phyloP scores from a whole-genome alignment of 2,329 filamentous ascomycete genomes.

The Colletotrichum sublineola region DNA sequence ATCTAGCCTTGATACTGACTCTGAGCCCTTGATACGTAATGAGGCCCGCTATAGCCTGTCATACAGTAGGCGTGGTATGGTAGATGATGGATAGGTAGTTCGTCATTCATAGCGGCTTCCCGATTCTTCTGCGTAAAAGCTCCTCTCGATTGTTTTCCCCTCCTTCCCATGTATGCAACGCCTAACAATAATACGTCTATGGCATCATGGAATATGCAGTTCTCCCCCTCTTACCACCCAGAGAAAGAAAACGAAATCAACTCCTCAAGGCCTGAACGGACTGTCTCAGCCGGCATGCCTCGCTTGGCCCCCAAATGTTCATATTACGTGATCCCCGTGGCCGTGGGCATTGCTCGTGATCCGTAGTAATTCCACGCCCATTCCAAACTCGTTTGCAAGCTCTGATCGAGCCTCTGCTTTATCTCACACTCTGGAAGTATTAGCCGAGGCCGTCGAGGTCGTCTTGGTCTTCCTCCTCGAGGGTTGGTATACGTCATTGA shows the following conservation, averaged over 20 bases:
- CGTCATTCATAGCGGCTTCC: slow-evolving; percentile 22
- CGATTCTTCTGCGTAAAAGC: neutral
- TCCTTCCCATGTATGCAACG: slow-evolving; percentile 22
- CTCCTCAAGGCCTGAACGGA: neutral
- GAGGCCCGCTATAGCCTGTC: neutral
- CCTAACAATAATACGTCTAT: slow-evolving; percentile 15
- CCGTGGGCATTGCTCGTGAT: neutral
- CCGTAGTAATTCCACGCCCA: neutral
- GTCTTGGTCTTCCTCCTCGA: slow-evolving; percentile 72
- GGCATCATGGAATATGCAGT: slow-evolving; percentile 1
- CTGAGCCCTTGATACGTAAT: neutral
- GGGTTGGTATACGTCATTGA: slow-evolving; percentile 95
- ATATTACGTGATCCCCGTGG: neutral
- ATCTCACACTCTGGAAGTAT: slow-evolving; percentile 32
- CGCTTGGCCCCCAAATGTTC: slow-evolving; percentile 7
- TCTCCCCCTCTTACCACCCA: neutral
- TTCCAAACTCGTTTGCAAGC: neutral
- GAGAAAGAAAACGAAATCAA: neutral
- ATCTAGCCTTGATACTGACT: neutral
- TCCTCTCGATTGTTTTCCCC: neutral
- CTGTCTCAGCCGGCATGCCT: slow-evolving; percentile 4
- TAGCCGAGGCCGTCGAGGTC: slow-evolving; percentile 36
- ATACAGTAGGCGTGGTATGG: neutral
- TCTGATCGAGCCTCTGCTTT: neutral
- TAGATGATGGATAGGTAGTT: slow-evolving; percentile 8